phyloP scores from a whole-genome alignment of 1,139 yeast species.

The Diutina ranongensis region DNA sequence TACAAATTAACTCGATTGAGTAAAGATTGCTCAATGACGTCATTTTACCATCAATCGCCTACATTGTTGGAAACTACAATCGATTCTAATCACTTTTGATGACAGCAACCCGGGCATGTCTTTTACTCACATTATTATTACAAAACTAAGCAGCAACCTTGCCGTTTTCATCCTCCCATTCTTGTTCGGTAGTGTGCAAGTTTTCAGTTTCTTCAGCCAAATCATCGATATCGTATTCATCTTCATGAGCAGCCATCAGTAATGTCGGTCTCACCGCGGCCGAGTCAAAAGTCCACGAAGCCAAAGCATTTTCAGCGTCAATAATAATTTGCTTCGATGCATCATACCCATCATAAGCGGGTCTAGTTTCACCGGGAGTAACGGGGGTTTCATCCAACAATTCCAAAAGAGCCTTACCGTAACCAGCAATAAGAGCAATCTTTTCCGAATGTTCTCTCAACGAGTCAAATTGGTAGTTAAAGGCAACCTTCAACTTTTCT shows the following conservation, averaged over 20 bases:
- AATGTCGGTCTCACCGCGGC: slow-evolving; percentile 93
- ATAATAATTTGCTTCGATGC: slow-evolving; percentile 95
- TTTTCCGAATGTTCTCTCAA: slow-evolving; percentile 94
- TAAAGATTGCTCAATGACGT: too few species aligned
- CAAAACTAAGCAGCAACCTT: slow-evolving; percentile 10
- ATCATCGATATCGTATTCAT: slow-evolving; percentile 27
- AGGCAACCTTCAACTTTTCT: slow-evolving; percentile 94
- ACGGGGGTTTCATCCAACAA: slow-evolving; percentile 93
- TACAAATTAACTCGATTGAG: too few species aligned
- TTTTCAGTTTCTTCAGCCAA: slow-evolving; percentile 24
- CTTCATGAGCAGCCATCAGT: slow-evolving; percentile 65
- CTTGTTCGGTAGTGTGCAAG: slow-evolving; percentile 44
- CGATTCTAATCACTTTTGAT: too few species aligned
- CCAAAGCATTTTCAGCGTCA: slow-evolving; percentile 93
- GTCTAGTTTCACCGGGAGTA: slow-evolving; percentile 98
- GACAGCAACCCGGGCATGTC: too few species aligned
- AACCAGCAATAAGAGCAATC: slow-evolving; percentile 92
- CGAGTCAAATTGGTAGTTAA: slow-evolving; percentile 94
- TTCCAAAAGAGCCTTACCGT: slow-evolving; percentile 95
- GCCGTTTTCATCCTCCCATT: slow-evolving; percentile 25
- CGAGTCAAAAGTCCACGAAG: slow-evolving; percentile 92
- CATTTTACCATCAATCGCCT: too few species aligned
- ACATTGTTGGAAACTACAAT: too few species aligned
- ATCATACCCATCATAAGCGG: slow-evolving; percentile 96
- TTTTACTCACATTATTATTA: neutral